Evolutionary conservation across 306 rosid species (phyloP).

Genomic region (Cotoneaster glaucophyllus): DNA sequence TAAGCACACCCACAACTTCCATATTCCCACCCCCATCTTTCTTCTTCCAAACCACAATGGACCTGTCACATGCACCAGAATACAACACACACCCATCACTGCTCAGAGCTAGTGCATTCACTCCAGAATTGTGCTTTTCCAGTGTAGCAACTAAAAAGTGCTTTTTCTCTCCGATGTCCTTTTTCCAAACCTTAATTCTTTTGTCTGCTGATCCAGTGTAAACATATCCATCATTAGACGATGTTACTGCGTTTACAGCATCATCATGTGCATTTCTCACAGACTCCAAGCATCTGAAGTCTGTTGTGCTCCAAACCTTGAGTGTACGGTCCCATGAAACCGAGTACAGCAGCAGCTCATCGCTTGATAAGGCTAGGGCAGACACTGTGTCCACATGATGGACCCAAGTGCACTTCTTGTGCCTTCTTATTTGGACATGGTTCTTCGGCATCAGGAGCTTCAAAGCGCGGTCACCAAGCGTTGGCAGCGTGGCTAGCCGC

Average conservation of each 20-base stretch:
- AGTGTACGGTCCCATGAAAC: slow-evolving; percentile 92
- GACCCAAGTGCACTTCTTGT: slow-evolving; percentile 81
- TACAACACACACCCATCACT: slow-evolving; percentile 49
- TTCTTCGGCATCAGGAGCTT: slow-evolving; percentile 55
- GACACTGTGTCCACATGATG: slow-evolving; percentile 90
- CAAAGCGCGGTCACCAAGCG: slow-evolving; percentile 53
- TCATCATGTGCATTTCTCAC: slow-evolving; percentile 68
- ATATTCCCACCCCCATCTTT: slow-evolving; percentile 23
- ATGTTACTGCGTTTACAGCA: slow-evolving; percentile 71
- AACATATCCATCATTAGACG: slow-evolving; percentile 50
- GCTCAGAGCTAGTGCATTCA: slow-evolving; percentile 72
- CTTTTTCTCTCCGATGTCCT: slow-evolving; percentile 36
- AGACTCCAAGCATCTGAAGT: slow-evolving; percentile 80
- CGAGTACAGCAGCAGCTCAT: slow-evolving; percentile 55
- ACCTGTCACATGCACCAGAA: slow-evolving; percentile 85
- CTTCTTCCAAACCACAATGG: slow-evolving; percentile 67
- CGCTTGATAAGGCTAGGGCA: slow-evolving; percentile 63
- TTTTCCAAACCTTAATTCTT: slow-evolving; percentile 75
- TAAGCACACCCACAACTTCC: slow-evolving; percentile 54
- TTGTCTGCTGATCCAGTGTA: slow-evolving; percentile 88
- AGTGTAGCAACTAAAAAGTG: slow-evolving; percentile 40
- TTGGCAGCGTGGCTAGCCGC: slow-evolving; percentile 73
- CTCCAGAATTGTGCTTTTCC: slow-evolving; percentile 71
- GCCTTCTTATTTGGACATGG: slow-evolving; percentile 71
- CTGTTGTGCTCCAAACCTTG: slow-evolving; percentile 70